phyloP scores from a whole-genome alignment of 495 filamentous ascomycete genomes.

The Neurospora hispaniola region DNA sequence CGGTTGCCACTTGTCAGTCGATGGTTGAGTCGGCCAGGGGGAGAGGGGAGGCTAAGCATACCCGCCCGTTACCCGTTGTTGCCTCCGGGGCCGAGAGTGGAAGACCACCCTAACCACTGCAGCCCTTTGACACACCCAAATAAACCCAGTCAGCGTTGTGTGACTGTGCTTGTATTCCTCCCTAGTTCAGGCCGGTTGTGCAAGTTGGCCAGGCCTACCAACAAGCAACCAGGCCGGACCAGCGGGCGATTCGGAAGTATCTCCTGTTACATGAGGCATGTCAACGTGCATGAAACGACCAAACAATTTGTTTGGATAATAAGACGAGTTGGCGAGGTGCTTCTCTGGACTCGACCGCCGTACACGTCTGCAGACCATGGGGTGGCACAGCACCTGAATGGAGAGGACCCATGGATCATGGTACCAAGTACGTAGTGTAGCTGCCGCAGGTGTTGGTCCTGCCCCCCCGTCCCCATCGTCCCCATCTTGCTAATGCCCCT shows the following conservation, averaged over 20 bases:
- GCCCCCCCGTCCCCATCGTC: not conserved
- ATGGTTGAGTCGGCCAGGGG: conserved; percentile 22
- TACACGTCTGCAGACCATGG: not conserved
- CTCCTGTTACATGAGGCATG: not conserved
- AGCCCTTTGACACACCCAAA: not conserved
- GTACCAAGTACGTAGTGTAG: not conserved
- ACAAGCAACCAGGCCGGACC: not conserved
- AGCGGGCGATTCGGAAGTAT: not conserved
- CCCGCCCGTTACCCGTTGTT: conserved; percentile 21
- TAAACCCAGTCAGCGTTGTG: conserved; percentile 5
- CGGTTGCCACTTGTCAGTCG: conserved; percentile 33
- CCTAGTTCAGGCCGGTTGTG: not conserved
- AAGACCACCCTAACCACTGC: conserved; percentile 4
- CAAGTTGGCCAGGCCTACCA: not conserved
- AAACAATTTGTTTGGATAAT: not conserved
- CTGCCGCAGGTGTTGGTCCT: not conserved
- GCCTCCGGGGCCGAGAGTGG: conserved; percentile 6
- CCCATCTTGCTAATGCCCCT: not conserved
- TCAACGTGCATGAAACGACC: not conserved
- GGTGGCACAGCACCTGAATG: not conserved
- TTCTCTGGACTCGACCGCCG: not conserved
- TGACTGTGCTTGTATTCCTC: conserved; percentile 17
- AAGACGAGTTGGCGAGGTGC: not conserved
- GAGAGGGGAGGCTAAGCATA: conserved; percentile 20
- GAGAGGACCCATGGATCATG: not conserved